Conservation (phyloP, 1,139 yeast genomes). For the Blastobotrys aristatus region DNA sequence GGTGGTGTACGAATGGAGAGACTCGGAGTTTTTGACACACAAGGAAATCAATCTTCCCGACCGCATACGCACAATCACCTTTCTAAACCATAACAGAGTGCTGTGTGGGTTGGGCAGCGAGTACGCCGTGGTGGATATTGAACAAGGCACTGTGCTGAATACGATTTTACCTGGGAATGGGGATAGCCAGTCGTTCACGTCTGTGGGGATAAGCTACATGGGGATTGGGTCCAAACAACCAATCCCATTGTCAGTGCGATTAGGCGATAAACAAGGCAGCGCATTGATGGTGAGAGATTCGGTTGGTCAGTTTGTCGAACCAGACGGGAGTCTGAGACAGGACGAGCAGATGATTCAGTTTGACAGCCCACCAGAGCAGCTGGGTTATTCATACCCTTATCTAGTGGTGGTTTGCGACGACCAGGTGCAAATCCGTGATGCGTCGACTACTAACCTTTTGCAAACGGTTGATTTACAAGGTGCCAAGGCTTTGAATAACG, state of each 20-base stretch:
- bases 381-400: slow-evolving; percentile 34
- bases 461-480: slow-evolving; percentile 27
- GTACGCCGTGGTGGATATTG: slow-evolving; percentile 26
- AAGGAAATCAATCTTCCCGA: slow-evolving; percentile 37
- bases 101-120: slow-evolving; percentile 34
- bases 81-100: slow-evolving; percentile 34
- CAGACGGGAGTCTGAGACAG: neutral
- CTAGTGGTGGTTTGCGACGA: slow-evolving; percentile 25
- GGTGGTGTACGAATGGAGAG: slow-evolving; percentile 38
- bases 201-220: no score
- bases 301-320: neutral
- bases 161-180: slow-evolving; percentile 1
- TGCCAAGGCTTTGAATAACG: slow-evolving; percentile 19
- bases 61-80: slow-evolving; percentile 33
- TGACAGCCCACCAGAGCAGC: slow-evolving; percentile 2
- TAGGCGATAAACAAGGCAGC: slow-evolving; percentile 9
- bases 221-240: slow-evolving; percentile 8
- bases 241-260: slow-evolving; percentile 2
- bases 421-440: slow-evolving; percentile 30
- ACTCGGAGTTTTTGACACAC: slow-evolving; percentile 30
- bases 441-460: slow-evolving; percentile 29
- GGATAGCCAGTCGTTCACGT: neutral
- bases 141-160: slow-evolving; percentile 14
- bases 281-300: slow-evolving; percentile 7
- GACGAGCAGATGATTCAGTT: neutral